Base-by-base conservation (phyloP, 2,329 filamentous ascomycete genomes). In the Annulohypoxylon truncatum region DNA sequence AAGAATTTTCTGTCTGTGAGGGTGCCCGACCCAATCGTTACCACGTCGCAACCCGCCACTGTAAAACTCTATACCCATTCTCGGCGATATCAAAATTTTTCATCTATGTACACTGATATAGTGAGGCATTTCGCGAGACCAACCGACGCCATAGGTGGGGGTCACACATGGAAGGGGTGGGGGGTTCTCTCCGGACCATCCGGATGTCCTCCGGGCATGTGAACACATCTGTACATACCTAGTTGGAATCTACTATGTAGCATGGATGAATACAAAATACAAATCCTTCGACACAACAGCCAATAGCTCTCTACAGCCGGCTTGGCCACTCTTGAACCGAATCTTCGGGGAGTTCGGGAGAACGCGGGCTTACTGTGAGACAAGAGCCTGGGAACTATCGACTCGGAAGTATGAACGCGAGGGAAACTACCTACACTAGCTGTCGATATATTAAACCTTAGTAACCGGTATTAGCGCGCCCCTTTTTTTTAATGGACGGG, bases 91-190 rank as follows among this genome's bases (percentile, higher is more conserved):
- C 13, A 3, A 3, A 12, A 2, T 13, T 13, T 18, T 33, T 22
- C 40, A 55, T 22, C 28, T n/a, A 24, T 26, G 50, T 48, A 29
- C 7, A n/a, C n/a, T n/a, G 15, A 24, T n/a, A 31, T 53, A 38
- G 42, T 54, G 52, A 62, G 51, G 51, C 44, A 62, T 56, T 56
- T 62, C 59, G 31, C 18, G 26, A 50, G 29, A 52, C 48, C 33
- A 44, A 31, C 59, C 51, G 26, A 22, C 26, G 46, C 52, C 3
- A 10, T 54, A 38, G 10, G 46, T 58, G 55, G 55, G 55, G 55
- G 55, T 58, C 42, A 26, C 12, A 3, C 6, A 38, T 18, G 20
- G 42, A 35, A 18, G 5, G 6, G n/a, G 28, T 46, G 4, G 28
- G 26, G 29, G 20, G 18, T 26, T 15, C 20, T n/a, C 26, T 46